Base-by-base conservation (phyloP, 225 moss, liverwort and hornwort genomes). In the Takakia lepidozioides region DNA sequence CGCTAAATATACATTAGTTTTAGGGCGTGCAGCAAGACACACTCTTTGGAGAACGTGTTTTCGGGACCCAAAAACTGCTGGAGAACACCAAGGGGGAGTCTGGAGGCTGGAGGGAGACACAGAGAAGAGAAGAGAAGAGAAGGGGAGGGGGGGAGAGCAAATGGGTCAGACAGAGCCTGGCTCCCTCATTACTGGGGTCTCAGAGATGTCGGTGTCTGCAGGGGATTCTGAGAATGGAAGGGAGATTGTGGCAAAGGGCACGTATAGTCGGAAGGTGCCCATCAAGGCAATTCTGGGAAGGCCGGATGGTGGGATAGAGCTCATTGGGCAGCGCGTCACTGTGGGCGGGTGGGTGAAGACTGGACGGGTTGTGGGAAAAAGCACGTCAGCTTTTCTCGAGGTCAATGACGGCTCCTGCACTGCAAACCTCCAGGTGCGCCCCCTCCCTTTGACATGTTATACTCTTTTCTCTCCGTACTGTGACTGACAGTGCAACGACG, bases 271-370 rank as follows among this genome's bases (percentile, higher is more conserved):
- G 17, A 77, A 87, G 20, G 90, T 87, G 8, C 78, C 87, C 43
- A 77, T 90, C 52, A 78, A 77, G 39, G 53, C 70, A 11, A 90
- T 98, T 22, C 60, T 98, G 4, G 84, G 90, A 15, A 80, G 95
- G 16, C 54, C 74, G 20, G 90, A 90, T 52, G 85, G 78, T 3
- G 95, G 95, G 32, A 71, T 87, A 10, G 95, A 66, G 2, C 51
- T 87, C 20, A 61, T 87, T 10, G 95, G 90, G 1, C 80, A 87
- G 46, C 75, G 23, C 25, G 77, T 98, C 13, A 82, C 67, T 0
- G 69, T 90, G 8, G 95, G 90, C 2, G 95, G 95, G 19, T 98
- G 95, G 95, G 90, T 98, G 59, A 98, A 87, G 73, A 98, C 95
- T 19, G 95, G 90, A 15, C 73, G 95, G 4, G 79, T 84, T 11